Percentiles rank a stretch among this genome's conserved stretches.
These are phyloP conservation scores for Colletotrichum cuscutae DNA, from an alignment of 2,329 filamentous ascomycete genomes.

Conservation along the genomic window DNA sequence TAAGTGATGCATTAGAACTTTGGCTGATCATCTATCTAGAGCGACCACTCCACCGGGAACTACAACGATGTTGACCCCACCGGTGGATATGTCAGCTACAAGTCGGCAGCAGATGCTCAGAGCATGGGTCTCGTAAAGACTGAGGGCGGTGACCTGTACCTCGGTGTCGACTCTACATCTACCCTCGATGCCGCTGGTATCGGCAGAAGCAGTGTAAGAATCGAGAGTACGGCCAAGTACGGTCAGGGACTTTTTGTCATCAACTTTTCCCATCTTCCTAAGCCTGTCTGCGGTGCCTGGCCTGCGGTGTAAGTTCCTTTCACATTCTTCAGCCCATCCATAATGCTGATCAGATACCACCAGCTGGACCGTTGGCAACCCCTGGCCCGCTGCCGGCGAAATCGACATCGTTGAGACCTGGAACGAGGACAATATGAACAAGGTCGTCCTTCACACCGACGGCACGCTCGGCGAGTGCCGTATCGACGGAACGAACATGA, in stretches of 20 bases:
- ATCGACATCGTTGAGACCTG: conserved; percentile 76
- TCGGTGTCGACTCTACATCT: conserved; percentile 50
- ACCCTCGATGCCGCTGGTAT: conserved; percentile 39
- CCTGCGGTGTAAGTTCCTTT: conserved; percentile 68
- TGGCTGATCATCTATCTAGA: conserved; percentile 22
- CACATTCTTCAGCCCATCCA: not conserved
- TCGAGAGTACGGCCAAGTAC: conserved; percentile 72
- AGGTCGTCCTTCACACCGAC: conserved; percentile 68
- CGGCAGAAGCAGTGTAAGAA: conserved; percentile 68
- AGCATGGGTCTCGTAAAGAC: conserved; percentile 47
- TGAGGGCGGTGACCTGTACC: conserved; percentile 47
- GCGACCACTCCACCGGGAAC: conserved; percentile 34
- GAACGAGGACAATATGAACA: conserved; percentile 64
- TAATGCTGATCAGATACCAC: not conserved
- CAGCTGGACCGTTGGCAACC: conserved; percentile 59
- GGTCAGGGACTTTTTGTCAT: conserved; percentile 75
- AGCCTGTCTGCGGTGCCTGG: conserved; percentile 75
- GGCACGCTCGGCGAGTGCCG: conserved; percentile 47
- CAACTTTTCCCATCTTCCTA: conserved; percentile 76
- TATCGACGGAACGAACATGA: conserved; percentile 44
- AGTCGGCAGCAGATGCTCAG: conserved; percentile 46
- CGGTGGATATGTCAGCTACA: conserved; percentile 71
- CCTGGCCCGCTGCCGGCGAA: conserved; percentile 70
- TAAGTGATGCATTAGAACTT: too few species aligned
- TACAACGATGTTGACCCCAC: conserved; percentile 64